Base-by-base conservation (phyloP, 768 basidiomycete genomes). In the Nidularia pulvinata region DNA sequence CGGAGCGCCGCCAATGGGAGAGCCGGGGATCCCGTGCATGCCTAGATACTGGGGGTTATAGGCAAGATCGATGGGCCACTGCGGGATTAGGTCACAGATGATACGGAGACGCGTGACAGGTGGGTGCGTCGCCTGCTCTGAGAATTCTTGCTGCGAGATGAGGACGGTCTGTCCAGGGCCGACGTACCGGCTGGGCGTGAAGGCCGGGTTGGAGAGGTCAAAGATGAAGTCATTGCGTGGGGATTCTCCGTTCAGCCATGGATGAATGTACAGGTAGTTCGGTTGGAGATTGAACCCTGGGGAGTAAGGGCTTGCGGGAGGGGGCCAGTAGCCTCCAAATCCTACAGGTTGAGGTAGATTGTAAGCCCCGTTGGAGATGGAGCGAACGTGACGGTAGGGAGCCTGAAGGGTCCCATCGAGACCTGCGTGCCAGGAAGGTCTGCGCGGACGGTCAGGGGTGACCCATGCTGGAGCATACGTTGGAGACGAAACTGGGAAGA, bases 21-120 rank as follows among this genome's bases (percentile, higher is more conserved):
- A n/a, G n/a, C n/a, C n/a, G n/a, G n/a, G n/a, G n/a, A n/a, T n/a
- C n/a, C n/a, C n/a, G n/a, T n/a, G n/a, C n/a, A n/a, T n/a, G n/a
- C n/a, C n/a, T n/a, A n/a, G n/a, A 6, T 34, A 43, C 36, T 62
- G 44, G 32, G 68, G 55, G 9, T 70, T 67, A 58, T 71, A 75
- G 45, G 75, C 69, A 48, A 89, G 64, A 53, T 80, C 76, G 50
- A 88, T 74, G 11, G 84, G 80, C 86, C 86, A 89, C n/a, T 77
- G 60, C 0, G 83, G 81, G 48, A 86, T 72, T 13, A 61, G 57
- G 49, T 88, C 83, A 60, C 80, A 83, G 1, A 75, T 61, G 60
- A 90, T 82, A n/a, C 78, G 75, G 59, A 89, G 75, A 35, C 69
- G 74, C 7, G 74, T 77, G 48, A 83, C 64, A 0, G 77, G 65